phyloP scores from a whole-genome alignment of 2,329 filamentous ascomycete genomes.

The Didymella pinodella region DNA sequence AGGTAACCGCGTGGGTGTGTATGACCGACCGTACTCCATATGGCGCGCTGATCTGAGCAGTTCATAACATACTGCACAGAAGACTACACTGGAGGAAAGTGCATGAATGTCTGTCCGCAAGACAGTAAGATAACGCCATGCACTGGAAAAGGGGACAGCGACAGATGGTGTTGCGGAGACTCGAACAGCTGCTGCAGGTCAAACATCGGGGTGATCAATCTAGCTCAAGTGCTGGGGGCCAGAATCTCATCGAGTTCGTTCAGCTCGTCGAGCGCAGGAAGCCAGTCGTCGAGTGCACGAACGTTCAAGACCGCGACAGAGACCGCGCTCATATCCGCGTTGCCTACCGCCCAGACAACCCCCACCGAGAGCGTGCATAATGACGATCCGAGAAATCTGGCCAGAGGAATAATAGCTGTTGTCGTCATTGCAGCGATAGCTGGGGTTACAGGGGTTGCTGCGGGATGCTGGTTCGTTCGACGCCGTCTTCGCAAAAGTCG shows the following conservation, averaged over 20 bases:
- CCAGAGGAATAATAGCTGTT: not conserved
- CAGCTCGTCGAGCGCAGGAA: not conserved
- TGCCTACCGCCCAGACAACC: not conserved
- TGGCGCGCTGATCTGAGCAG: not conserved
- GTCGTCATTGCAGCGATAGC: conserved; percentile 5
- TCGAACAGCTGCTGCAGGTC: not conserved
- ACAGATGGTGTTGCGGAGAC: conserved; percentile 1
- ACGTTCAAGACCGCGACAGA: not conserved
- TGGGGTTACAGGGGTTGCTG: not conserved
- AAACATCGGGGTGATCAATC: not conserved
- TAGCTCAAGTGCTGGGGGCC: not conserved
- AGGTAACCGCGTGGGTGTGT: not conserved
- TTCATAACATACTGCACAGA: not conserved
- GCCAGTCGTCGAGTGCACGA: not conserved
- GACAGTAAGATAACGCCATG: conserved; percentile 4
- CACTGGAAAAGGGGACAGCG: not conserved
- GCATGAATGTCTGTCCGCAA: conserved; percentile 1
- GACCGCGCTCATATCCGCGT: not conserved
- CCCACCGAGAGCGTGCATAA: not conserved
- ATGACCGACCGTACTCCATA: not conserved
- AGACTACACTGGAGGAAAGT: not conserved
- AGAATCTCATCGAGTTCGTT: not conserved
- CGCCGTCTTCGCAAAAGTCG: not conserved
- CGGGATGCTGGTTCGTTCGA: not conserved
- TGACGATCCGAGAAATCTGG: not conserved